Percentiles rank a stretch among this genome's conserved stretches.
phyloP scores from a whole-genome alignment of 257 asterid species.

The Solanum verrucosum region DNA sequence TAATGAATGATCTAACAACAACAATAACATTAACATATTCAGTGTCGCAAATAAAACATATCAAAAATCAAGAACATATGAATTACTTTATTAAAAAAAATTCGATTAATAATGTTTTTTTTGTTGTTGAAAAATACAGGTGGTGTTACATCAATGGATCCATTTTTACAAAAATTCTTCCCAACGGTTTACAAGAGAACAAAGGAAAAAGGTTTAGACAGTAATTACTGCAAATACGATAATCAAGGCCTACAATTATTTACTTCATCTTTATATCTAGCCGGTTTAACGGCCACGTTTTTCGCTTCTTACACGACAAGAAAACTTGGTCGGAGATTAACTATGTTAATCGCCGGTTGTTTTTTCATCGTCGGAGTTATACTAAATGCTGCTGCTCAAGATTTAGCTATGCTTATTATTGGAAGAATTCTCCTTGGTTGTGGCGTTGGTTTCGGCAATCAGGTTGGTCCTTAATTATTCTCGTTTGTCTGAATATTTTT shows the following conservation, averaged over 20 bases:
- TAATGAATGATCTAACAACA: background rate
- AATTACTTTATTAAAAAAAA: too few species aligned
- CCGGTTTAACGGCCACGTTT: conserved; percentile 74
- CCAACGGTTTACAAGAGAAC: conserved; percentile 47
- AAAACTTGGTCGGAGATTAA: conserved; percentile 48
- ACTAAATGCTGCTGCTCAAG: conserved; percentile 64
- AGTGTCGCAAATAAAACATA: too few species aligned
- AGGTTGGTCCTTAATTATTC: conserved; percentile 18
- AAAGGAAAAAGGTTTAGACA: conserved; percentile 12
- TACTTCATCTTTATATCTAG: conserved; percentile 80
- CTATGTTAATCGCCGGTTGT: conserved; percentile 73
- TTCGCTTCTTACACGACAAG: conserved; percentile 88
- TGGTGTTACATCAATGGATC: conserved; percentile 69
- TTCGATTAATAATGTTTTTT: background rate
- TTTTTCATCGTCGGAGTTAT: conserved; percentile 59
- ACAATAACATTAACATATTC: too few species aligned
- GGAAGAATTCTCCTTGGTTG: conserved; percentile 82
- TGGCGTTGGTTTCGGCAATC: conserved; percentile 92
- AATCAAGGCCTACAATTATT: conserved; percentile 76
- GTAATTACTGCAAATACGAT: conserved; percentile 88
- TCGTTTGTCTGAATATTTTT: background rate
- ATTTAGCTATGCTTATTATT: conserved; percentile 81
- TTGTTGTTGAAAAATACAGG: conserved; percentile 23
- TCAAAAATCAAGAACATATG: too few species aligned
- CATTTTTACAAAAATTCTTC: conserved; percentile 61